A percentile compares a stretch with the other conserved stretches of the same genome.
Conservation (phyloP, 1,284 basidiomycete species). For the Naganishia albida region DNA sequence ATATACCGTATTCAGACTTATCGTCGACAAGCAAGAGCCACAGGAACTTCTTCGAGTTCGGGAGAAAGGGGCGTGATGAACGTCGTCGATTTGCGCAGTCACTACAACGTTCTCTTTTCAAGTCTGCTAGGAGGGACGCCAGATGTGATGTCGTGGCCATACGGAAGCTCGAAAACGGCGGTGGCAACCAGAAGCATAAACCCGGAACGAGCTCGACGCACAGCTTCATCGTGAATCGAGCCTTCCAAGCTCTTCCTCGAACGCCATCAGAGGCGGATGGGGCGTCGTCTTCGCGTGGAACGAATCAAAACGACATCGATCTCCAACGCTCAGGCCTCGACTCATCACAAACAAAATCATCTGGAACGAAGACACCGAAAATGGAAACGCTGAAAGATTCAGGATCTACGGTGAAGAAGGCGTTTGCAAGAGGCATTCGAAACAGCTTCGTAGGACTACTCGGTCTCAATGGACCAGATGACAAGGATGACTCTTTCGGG, state of each 20-base stretch:
- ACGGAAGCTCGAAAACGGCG: not conserved
- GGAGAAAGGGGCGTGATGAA: not conserved
- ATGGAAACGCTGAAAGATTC: not conserved
- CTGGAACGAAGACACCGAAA: not conserved
- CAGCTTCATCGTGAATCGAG: not conserved
- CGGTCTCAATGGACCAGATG: not conserved
- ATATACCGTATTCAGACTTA: not conserved
- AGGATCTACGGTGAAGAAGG: not conserved
- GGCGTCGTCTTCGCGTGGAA: too few relatives aligned
- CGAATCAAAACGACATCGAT: not conserved
- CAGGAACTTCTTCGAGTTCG: conserved; percentile 9
- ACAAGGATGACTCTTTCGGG: not conserved
- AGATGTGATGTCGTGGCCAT: not conserved
- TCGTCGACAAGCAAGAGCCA: not conserved
- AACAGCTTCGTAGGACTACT: conserved; percentile 11
- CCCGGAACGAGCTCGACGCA: not conserved
- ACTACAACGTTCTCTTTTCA: not conserved
- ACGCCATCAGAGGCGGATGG: conserved; percentile 5
- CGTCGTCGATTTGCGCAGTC: not conserved
- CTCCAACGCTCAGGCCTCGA: conserved; percentile 2
- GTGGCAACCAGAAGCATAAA: not conserved
- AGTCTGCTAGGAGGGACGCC: not conserved
- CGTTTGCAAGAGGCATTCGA: conserved; percentile 11
- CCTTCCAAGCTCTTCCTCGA: not conserved
- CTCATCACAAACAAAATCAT: not conserved